Evolutionary conservation across 2,329 filamentous ascomycete genomes (phyloP).

Genomic region (Cytospora paraplurivora): DNA sequence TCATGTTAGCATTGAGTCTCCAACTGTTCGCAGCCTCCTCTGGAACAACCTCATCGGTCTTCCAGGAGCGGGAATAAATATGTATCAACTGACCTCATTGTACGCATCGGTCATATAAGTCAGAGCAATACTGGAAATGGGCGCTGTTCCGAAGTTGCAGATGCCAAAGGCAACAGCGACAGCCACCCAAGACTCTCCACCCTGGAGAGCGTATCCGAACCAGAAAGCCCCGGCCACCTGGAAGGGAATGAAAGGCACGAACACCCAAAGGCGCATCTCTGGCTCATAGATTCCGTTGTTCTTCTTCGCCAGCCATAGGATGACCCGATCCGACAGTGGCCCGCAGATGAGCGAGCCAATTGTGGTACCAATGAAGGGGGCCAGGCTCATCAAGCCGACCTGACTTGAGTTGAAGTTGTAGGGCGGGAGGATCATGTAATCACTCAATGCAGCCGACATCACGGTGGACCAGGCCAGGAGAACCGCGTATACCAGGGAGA

Average conservation of each 20-base stretch:
- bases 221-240: constrained; percentile 29
- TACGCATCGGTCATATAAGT: constrained; percentile 29
- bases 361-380: constrained; percentile 30
- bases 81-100: constrained; percentile 24
- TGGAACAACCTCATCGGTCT: not conserved
- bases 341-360: constrained; percentile 40
- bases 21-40: not conserved
- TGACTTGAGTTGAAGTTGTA: constrained; percentile 28
- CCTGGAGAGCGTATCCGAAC: constrained; percentile 29
- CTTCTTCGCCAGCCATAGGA: constrained; percentile 37
- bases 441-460: constrained; percentile 23
- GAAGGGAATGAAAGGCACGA: constrained; percentile 32
- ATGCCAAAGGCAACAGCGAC: constrained; percentile 25
- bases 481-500: constrained; percentile 28
- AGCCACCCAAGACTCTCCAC: constrained; percentile 26
- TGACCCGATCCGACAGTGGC: constrained; percentile 39
- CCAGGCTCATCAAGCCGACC: constrained; percentile 28
- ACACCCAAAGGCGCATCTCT: constrained; percentile 40
- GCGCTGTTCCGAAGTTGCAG: constrained; percentile 24
- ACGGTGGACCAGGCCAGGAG: constrained; percentile 27
- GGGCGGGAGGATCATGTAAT: constrained; percentile 27
- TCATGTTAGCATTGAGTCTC: not conserved
- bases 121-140: constrained; percentile 26
- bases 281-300: constrained; percentile 43
- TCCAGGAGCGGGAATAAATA: not conserved